Evolutionary conservation across 768 basidiomycete genomes (phyloP), one percentile per base, ranked within the genome.

Genomic region (Mycena metata): DNA sequence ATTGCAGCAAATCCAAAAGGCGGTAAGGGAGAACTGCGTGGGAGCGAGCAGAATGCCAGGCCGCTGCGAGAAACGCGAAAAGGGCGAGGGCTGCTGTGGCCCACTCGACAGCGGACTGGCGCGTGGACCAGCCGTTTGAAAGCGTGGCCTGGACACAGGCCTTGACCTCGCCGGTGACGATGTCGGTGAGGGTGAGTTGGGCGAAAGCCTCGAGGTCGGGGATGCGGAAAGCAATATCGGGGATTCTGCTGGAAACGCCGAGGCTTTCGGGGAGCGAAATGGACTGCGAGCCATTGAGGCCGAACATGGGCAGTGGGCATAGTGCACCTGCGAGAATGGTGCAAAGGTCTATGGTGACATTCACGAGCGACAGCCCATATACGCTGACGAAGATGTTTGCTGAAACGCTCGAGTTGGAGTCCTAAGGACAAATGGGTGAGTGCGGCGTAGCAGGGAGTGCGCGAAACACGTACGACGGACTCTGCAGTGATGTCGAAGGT

Each of bases 171-270:
- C 92, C 90, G 7, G 94, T 93, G 55, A 83, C 81, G 36, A 89
- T 85, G 69, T 94, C 89, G 3, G 83, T 87, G 45, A 97, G 84
- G 7, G 90, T 86, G 60, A 98, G 81, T 73, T 95, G 92, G 0
- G 90, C 96, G 74, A 88, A 96, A 19, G 93, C 96, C 77, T 98
- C 96, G 7, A 98, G 84, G 79, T 99, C 94, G 6, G 97, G 97
- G 42, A 99, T 91, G 46, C 84, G 81, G 78, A 90, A 99, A 0
- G 94, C 95, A 58, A 97, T 93, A 23, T 78, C 78, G 0, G 96
- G 96, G n/a, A 96, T 84, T 65, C 81, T 79, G 42, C 83, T 79
- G 23, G 83, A 74, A 46, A 94, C 81, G 46, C 86, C 84, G 50
- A 91, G 77, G 24, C 88, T 86, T 35, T 84, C 75, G 0, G 93